Evolutionary conservation across 1,284 basidiomycete species (phyloP), one percentile per base, ranked within the genome.

Genomic region (Marasmius sp.): DNA sequence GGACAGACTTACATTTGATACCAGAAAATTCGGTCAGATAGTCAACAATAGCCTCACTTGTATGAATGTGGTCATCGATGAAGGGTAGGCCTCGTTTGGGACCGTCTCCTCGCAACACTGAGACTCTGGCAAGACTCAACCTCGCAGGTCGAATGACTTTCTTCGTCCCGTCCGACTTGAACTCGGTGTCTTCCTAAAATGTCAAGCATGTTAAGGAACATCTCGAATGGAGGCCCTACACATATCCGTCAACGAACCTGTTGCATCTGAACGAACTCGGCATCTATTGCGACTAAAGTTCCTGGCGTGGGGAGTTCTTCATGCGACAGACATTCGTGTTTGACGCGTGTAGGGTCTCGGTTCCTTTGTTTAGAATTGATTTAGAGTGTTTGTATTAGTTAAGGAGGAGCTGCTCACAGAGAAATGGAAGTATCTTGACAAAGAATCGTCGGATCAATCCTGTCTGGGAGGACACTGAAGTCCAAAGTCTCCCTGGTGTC

Each of bases 31-130:
- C 95, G 0, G 97, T 99, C 64, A 99, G 78, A 72, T 98, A 98
- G 76, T 99, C 95, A 11, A 98, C 94, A 52, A 99, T 93, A 2
- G 87, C 84, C 72, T 98, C 97, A 67, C 91, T 96, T 1, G 95
- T 98, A 69, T 95, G 91, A 56, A 99, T 98, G 70, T 99, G 94
- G 71, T 99, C 97, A 69, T 99, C 97, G 69, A 99, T 98, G 76
- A 98, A 98, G 0, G 97, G 95, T 14, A 91, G 75, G 7, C 92
- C 93, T 69, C 92, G 87, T 66, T 87, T 86, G 0, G 80, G 77
- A 0, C 93, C 95, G 67, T 93, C 85, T 6, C 95, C 96, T 6
- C 97, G 86, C 52, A 99, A 75, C 1, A 98, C 96, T 0, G 95
- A 98, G 0, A 99, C 97, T 22, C 97, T 87, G 16, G 97, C 97